These are phyloP conservation scores for Bonia amplexicaulis DNA, from an alignment of 176 grass and related monocot genomes.

Conservation along the genomic window DNA sequence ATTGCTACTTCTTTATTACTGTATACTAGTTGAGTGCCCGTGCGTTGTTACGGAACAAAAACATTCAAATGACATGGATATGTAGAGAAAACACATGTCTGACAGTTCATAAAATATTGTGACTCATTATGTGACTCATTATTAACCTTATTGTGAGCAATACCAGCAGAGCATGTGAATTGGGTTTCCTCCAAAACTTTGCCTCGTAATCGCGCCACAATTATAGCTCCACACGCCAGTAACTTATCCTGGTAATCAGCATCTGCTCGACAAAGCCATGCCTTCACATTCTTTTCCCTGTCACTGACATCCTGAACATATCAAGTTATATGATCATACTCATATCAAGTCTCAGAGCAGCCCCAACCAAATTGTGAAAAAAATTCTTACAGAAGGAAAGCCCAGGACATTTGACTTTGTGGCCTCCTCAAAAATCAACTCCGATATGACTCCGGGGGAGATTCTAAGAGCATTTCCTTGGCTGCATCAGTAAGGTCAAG, in stretches of 20 bases:
- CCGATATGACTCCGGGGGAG: conserved; percentile 38
- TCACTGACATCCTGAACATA: conserved; percentile 41
- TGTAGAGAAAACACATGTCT: too few species aligned
- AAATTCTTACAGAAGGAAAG: conserved; percentile 51
- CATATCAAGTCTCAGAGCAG: not conserved
- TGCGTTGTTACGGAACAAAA: too few species aligned
- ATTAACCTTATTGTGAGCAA: conserved; percentile 96
- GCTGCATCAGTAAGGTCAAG: conserved; percentile 90
- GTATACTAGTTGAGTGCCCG: too few species aligned
- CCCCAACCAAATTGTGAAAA: not conserved
- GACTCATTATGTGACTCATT: conserved; percentile 27
- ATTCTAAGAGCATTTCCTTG: conserved; percentile 71
- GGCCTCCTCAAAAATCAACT: conserved; percentile 57
- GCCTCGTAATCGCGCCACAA: conserved; percentile 72
- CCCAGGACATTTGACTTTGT: conserved; percentile 73
- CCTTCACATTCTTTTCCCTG: conserved; percentile 58
- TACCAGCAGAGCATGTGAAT: conserved; percentile 91
- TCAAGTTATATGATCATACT: conserved; percentile 2
- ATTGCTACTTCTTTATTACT: too few species aligned
- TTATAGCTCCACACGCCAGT: conserved; percentile 78
- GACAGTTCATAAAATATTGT: too few species aligned
- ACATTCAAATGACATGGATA: too few species aligned
- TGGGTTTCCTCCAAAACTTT: conserved; percentile 74
- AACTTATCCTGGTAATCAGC: conserved; percentile 74
- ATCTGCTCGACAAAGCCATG: conserved; percentile 59